A percentile compares a stretch with the other conserved stretches of the same genome.
phyloP scores from a whole-genome alignment of 805 yeast genomes.

The Nakazawaea ishiwadae region DNA sequence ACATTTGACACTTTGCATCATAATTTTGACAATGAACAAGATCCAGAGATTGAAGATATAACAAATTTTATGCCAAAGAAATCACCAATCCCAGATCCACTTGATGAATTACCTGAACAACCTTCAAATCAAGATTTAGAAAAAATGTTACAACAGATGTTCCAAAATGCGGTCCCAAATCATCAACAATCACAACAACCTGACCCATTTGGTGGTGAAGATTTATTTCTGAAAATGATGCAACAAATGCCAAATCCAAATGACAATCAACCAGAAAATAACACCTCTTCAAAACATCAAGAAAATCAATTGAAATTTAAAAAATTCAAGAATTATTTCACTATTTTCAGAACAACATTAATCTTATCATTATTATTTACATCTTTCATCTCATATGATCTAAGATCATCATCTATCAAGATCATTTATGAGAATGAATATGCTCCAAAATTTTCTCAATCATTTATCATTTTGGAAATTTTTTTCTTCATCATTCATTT shows the following conservation, averaged over 20 bases:
- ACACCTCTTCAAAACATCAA: neutral
- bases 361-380: slow-evolving; percentile 13
- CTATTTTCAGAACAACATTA: slow-evolving; percentile 16
- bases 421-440: slow-evolving; percentile 8
- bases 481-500: slow-evolving; percentile 14
- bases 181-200: neutral
- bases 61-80: slow-evolving; percentile 12
- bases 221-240: slow-evolving; percentile 9
- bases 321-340: slow-evolving; percentile 15
- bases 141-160: slow-evolving; percentile 16
- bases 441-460: slow-evolving; percentile 18
- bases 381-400: slow-evolving; percentile 5
- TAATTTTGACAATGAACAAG: slow-evolving; percentile 16
- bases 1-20: slow-evolving; percentile 12
- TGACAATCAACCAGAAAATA: too few relatives aligned
- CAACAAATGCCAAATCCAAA: neutral
- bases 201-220: slow-evolving; percentile 6
- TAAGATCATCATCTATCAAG: slow-evolving; percentile 11
- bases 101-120: slow-evolving; percentile 8
- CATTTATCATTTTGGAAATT: slow-evolving; percentile 20
- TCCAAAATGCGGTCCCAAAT: slow-evolving; percentile 16
- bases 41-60: slow-evolving; percentile 20
- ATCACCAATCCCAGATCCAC: slow-evolving; percentile 12
- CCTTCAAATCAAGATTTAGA: slow-evolving; percentile 17
- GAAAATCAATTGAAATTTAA: slow-evolving; percentile 3